Percentiles rank a stretch among this genome's conserved stretches.
These are phyloP conservation scores for Pyronema domesticum DNA, from an alignment of 495 filamentous ascomycete genomes.

Conservation along the genomic window DNA sequence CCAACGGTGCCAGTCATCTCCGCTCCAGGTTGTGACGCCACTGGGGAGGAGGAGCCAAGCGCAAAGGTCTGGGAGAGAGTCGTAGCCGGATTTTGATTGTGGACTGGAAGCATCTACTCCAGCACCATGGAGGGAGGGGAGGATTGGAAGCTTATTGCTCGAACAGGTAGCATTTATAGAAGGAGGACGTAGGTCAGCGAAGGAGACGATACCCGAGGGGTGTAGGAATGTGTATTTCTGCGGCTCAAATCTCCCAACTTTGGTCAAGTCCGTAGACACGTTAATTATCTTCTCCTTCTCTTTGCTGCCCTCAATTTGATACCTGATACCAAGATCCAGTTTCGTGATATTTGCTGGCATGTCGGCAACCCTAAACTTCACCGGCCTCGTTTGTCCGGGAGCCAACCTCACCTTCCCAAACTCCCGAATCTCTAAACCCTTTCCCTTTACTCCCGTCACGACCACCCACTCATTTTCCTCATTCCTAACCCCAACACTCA, in stretches of 20 bases:
- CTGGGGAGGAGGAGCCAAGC: conserved; percentile 42
- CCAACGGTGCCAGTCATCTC: conserved; percentile 47
- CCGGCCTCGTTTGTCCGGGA: conserved; percentile 30
- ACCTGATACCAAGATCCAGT: conserved; percentile 2
- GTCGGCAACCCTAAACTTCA: conserved; percentile 22
- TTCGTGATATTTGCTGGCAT: conserved; percentile 7
- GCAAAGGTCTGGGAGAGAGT: conserved; percentile 34
- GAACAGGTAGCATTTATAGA: conserved; percentile 27
- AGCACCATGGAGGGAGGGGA: conserved; percentile 39
- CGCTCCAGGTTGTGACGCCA: conserved; percentile 43
- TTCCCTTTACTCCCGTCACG: conserved; percentile 23
- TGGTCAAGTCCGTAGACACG: conserved; percentile 9
- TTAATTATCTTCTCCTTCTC: neutral
- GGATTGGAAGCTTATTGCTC: conserved; percentile 26
- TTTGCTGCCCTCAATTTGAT: neutral
- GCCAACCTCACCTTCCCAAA: conserved; percentile 23
- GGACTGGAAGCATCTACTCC: conserved; percentile 37
- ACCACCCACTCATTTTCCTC: conserved; percentile 26
- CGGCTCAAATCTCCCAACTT: conserved; percentile 27
- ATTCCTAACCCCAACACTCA: conserved; percentile 35
- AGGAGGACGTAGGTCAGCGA: conserved; percentile 41
- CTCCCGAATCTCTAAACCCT: conserved; percentile 22
- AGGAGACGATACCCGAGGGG: conserved; percentile 40
- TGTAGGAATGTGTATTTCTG: conserved; percentile 42
- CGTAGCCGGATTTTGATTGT: conserved; percentile 31